These are phyloP conservation scores for Schizosaccharomyces pombe DNA, from an alignment of 805 yeast species.

Conservation along the genomic window DNA sequence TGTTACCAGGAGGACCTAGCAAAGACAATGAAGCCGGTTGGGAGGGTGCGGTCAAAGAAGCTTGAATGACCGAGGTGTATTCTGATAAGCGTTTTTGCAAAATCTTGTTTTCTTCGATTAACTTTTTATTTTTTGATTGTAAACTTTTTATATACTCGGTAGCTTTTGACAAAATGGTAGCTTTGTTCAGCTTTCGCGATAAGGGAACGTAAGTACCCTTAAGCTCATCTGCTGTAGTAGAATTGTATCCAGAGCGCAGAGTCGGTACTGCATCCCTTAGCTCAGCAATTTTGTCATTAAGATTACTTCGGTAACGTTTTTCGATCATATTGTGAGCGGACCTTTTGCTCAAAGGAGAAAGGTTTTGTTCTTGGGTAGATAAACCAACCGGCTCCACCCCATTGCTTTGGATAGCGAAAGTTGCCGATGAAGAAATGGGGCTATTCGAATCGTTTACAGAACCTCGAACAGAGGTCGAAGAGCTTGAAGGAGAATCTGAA, in stretches of 20 bases:
- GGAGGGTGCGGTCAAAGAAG: neutral
- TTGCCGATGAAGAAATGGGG: no score
- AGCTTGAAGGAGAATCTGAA: no score
- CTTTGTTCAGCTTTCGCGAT: conserved; percentile 53
- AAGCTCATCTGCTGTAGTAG: conserved; percentile 15
- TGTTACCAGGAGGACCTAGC: no score
- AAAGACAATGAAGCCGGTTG: neutral
- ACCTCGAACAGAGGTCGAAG: no score
- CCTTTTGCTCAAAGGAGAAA: conserved; percentile 16
- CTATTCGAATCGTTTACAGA: no score
- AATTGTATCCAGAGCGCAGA: conserved; percentile 20
- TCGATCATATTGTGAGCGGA: conserved; percentile 60
- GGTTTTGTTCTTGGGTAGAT: no score
- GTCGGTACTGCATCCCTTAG: conserved; percentile 61
- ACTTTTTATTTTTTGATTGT: conserved; percentile 31
- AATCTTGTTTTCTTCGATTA: conserved; percentile 13
- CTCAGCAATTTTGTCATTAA: conserved; percentile 44
- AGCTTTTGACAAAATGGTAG: conserved; percentile 52
- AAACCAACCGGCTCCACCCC: no score
- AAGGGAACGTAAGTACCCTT: conserved; percentile 44
- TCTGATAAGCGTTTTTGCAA: neutral
- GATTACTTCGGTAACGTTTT: conserved; percentile 56
- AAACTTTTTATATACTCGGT: conserved; percentile 58
- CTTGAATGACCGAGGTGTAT: neutral
- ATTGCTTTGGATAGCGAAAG: no score